Evolutionary conservation across 208 protist genomes (phyloP).

Genomic region (Naegleria gruberi): DNA sequence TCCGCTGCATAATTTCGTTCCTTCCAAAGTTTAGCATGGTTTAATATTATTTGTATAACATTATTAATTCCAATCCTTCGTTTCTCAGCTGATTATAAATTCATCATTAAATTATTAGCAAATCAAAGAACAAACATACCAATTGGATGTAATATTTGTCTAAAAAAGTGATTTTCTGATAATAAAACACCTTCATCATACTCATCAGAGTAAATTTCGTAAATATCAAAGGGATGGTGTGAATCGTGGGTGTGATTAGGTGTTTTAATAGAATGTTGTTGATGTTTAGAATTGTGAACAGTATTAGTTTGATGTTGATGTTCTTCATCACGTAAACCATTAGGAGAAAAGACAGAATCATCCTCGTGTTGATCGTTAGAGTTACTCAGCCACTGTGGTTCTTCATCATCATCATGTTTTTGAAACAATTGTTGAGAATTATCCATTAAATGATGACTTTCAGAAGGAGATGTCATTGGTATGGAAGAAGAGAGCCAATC

Average conservation of each 20-base stretch:
- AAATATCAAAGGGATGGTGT: neutral
- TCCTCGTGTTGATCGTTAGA: neutral
- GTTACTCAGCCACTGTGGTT: neutral
- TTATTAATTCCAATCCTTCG: neutral
- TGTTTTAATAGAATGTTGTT: no score
- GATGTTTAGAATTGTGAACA: neutral
- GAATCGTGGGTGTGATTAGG: no score
- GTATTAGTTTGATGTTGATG: neutral
- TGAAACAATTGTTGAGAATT: no score
- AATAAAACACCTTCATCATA: conserved; percentile 4
- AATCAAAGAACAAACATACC: neutral
- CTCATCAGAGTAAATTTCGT: conserved; percentile 3
- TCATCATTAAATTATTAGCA: neutral
- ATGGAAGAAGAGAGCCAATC: neutral
- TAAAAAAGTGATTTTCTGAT: neutral
- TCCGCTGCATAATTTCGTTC: neutral
- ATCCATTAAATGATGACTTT: neutral
- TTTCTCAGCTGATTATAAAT: neutral
- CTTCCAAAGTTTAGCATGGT: neutral
- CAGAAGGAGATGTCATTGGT: neutral
- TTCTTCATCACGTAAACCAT: neutral
- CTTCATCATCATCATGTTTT: neutral
- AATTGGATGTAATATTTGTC: neutral
- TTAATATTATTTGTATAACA: neutral
- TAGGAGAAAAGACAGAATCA: neutral